Percentiles rank a stretch among this genome's conserved stretches.
These are phyloP conservation scores for Diaporthe vexans DNA, from an alignment of 2,329 filamentous ascomycete genomes.

Conservation along the genomic window DNA sequence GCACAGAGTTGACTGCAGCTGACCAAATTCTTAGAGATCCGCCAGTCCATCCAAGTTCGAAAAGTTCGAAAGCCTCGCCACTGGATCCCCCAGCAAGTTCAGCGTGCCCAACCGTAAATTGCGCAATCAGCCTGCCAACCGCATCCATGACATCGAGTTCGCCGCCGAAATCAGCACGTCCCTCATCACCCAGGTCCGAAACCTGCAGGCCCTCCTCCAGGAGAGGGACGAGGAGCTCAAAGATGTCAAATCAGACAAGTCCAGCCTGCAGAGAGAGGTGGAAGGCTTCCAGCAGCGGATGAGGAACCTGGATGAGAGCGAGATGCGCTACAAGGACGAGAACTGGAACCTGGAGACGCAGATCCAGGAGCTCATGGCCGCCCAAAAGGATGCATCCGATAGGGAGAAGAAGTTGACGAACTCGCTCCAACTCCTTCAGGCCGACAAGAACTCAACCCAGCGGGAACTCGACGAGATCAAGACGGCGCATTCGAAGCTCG, in stretches of 20 bases:
- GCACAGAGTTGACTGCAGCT: slow-evolving; percentile 11
- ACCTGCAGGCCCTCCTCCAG: slow-evolving; percentile 85
- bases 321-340: slow-evolving; percentile 96
- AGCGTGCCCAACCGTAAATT: slow-evolving; percentile 88
- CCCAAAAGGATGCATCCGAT: slow-evolving; percentile 82
- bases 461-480: slow-evolving; percentile 94
- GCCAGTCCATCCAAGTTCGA: slow-evolving; percentile 75
- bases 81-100: slow-evolving; percentile 89
- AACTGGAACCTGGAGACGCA: slow-evolving; percentile 98
- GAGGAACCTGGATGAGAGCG: slow-evolving; percentile 89
- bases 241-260: slow-evolving; percentile 79
- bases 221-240: slow-evolving; percentile 92
- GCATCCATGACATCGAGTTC: slow-evolving; percentile 96
- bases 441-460: slow-evolving; percentile 83
- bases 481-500: slow-evolving; percentile 80
- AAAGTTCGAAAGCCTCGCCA: slow-evolving; percentile 83
- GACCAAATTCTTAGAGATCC: slow-evolving; percentile 67
- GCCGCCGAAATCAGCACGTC: slow-evolving; percentile 98
- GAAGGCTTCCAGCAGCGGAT: slow-evolving; percentile 85
- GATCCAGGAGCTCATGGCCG: slow-evolving; percentile 83
- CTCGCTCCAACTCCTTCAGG: slow-evolving; percentile 75
- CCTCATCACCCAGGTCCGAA: slow-evolving; percentile 91
- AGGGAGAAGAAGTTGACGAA: slow-evolving; percentile 87
- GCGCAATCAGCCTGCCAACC: slow-evolving; percentile 88
- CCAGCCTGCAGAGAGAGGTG: slow-evolving; percentile 84